These are phyloP conservation scores for Arthrinium phaeospermum DNA, from an alignment of 2,329 filamentous ascomycete genomes.

Conservation along the genomic window DNA sequence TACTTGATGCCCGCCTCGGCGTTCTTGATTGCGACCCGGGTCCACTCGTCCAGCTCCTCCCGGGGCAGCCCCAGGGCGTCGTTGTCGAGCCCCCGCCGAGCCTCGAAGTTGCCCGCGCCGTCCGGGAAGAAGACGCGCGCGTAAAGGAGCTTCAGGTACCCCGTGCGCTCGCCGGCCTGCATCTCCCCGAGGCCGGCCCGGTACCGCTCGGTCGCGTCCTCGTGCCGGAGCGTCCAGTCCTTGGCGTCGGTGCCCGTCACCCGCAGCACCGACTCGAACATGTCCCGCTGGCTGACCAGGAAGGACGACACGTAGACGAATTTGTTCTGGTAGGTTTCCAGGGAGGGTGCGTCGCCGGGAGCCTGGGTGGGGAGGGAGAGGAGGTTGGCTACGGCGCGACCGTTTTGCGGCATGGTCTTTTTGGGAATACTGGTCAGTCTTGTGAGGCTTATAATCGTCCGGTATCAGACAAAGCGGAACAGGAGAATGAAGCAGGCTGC, in stretches of 20 bases:
- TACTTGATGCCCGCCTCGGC: constrained; percentile 31
- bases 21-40: constrained; percentile 50
- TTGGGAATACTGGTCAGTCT: background rate
- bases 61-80: constrained; percentile 59
- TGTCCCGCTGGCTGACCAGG: constrained; percentile 65
- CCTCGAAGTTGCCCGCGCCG: constrained; percentile 47
- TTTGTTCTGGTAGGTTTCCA: constrained; percentile 55
- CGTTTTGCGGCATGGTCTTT: constrained; percentile 40
- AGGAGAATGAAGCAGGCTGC: constrained; percentile 44
- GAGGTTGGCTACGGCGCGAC: constrained; percentile 56
- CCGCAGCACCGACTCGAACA: constrained; percentile 65
- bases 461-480: background rate
- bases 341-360: constrained; percentile 39
- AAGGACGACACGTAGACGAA: constrained; percentile 61
- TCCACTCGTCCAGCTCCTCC: constrained; percentile 64
- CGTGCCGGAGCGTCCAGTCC: constrained; percentile 64
- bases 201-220: constrained; percentile 54
- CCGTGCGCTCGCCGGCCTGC: constrained; percentile 47
- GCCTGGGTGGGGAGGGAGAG: constrained; percentile 51
- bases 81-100: constrained; percentile 52
- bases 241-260: constrained; percentile 61
- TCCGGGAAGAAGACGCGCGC: constrained; percentile 57
- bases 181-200: constrained; percentile 52
- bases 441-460: too few relatives aligned
- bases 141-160: constrained; percentile 59